These are phyloP conservation scores for Cyberlindnera veronae DNA, from an alignment of 805 yeast species.

Conservation along the genomic window DNA sequence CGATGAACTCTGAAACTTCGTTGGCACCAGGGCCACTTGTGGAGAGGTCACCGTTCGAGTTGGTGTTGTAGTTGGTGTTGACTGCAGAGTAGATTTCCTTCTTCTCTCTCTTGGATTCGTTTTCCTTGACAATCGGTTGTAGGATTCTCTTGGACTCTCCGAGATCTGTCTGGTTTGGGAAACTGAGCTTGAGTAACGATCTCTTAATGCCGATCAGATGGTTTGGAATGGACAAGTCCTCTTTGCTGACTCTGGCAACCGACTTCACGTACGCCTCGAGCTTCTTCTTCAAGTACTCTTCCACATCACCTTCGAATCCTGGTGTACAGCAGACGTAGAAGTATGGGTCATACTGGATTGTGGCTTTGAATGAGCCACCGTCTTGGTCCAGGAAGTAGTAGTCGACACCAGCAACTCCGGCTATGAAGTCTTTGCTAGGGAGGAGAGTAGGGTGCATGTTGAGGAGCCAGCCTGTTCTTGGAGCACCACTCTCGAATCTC, in stretches of 20 bases:
- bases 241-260: slow-evolving; percentile 56
- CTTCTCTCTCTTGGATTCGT: slow-evolving; percentile 56
- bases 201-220: slow-evolving; percentile 78
- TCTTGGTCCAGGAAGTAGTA: slow-evolving; percentile 93
- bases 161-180: slow-evolving; percentile 72
- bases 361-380: slow-evolving; percentile 92
- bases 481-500: slow-evolving; percentile 67
- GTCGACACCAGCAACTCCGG: slow-evolving; percentile 88
- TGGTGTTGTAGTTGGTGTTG: slow-evolving; percentile 31
- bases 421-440: slow-evolving; percentile 50
- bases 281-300: slow-evolving; percentile 69
- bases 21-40: slow-evolving; percentile 21
- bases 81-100: slow-evolving; percentile 65
- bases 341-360: slow-evolving; percentile 83
- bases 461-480: slow-evolving; percentile 81
- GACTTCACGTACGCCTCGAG: slow-evolving; percentile 63
- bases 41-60: slow-evolving; percentile 16
- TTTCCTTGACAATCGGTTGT: slow-evolving; percentile 66
- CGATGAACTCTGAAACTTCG: slow-evolving; percentile 63
- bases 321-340: slow-evolving; percentile 67
- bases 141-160: slow-evolving; percentile 68
- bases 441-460: slow-evolving; percentile 89
- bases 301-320: slow-evolving; percentile 62
- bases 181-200: slow-evolving; percentile 61
- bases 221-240: slow-evolving; percentile 78